These are phyloP conservation scores for Stagonosporopsis rhizophila DNA, from an alignment of 2,329 filamentous ascomycete species.

Conservation along the genomic window DNA sequence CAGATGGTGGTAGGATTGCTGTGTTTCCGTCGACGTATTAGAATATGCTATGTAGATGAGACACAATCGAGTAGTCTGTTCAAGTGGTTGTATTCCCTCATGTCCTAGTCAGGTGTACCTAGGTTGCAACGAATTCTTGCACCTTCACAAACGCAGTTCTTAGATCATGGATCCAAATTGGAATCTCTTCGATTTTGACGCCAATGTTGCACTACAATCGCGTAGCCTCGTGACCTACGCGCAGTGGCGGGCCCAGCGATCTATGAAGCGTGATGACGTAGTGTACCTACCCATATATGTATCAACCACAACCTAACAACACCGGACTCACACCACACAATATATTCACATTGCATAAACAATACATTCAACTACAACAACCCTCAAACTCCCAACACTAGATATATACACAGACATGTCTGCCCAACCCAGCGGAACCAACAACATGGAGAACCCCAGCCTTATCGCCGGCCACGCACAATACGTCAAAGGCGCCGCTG, in stretches of 20 bases:
- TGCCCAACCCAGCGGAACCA: conserved; percentile 16
- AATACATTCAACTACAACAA: background rate
- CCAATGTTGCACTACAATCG: background rate
- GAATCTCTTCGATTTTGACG: too few relatives aligned
- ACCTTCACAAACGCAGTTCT: background rate
- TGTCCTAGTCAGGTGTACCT: background rate
- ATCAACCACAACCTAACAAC: background rate
- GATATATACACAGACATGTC: conserved; percentile 28
- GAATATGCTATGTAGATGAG: background rate
- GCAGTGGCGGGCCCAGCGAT: conserved; percentile 5
- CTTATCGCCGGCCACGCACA: conserved; percentile 70
- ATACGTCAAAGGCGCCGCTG: conserved; percentile 72
- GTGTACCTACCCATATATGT: conserved; percentile 9
- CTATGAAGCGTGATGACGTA: conserved; percentile 14
- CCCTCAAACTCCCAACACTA: too few relatives aligned
- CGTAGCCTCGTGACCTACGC: conserved; percentile 5
- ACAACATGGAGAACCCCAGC: conserved; percentile 57
- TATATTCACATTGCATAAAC: background rate
- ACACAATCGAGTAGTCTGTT: background rate
- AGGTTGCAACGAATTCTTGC: too few relatives aligned
- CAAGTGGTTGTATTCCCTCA: background rate
- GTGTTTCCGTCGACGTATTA: conserved; percentile 48
- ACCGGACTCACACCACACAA: background rate
- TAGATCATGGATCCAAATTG: too few relatives aligned
- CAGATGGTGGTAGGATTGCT: conserved; percentile 54